phyloP scores from a whole-genome alignment of 1,284 basidiomycete genomes.

The Cutaneotrichosporon sp. region DNA sequence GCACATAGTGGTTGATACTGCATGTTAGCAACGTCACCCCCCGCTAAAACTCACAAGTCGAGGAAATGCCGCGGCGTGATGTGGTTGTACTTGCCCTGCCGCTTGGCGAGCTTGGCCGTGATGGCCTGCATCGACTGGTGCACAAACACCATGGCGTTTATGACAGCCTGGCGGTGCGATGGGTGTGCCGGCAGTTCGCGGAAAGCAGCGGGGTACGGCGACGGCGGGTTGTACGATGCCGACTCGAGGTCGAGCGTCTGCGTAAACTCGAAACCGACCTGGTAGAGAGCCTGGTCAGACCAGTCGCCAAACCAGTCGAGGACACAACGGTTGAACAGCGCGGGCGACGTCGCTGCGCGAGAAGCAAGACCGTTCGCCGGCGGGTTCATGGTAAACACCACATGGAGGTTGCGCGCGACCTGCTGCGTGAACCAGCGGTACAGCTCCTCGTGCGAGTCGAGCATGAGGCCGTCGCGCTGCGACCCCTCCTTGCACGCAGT shows the following conservation, averaged over 20 bases:
- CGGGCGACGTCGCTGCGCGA: conserved; percentile 93
- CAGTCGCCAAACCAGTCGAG: conserved; percentile 98
- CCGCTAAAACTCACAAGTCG: conserved; percentile 73
- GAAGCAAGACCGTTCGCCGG: conserved; percentile 92
- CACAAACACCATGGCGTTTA: conserved; percentile 90
- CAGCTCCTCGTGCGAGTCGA: conserved; percentile 94
- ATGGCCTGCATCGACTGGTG: conserved; percentile 86
- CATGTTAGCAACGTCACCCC: conserved; percentile 3
- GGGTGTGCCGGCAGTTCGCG: conserved; percentile 75
- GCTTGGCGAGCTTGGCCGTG: conserved; percentile 79
- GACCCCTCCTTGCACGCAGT: conserved; percentile 98
- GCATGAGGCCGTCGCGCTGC: conserved; percentile 93
- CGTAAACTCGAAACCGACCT: conserved; percentile 93
- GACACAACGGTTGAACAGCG: conserved; percentile 95
- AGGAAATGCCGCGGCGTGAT: conserved; percentile 98
- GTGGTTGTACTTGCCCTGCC: conserved; percentile 90
- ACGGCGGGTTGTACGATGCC: conserved; percentile 67
- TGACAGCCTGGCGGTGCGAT: conserved; percentile 65
- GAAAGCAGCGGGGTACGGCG: conserved; percentile 81
- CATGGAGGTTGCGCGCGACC: conserved; percentile 92
- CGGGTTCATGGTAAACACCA: conserved; percentile 99
- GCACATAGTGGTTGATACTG: conserved; percentile 95
- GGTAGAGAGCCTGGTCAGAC: conserved; percentile 95
- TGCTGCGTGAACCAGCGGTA: conserved; percentile 97
- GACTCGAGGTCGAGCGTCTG: conserved; percentile 83